Conservation (phyloP, 2,329 filamentous ascomycete genomes). For the Fusarium torreyae region DNA sequence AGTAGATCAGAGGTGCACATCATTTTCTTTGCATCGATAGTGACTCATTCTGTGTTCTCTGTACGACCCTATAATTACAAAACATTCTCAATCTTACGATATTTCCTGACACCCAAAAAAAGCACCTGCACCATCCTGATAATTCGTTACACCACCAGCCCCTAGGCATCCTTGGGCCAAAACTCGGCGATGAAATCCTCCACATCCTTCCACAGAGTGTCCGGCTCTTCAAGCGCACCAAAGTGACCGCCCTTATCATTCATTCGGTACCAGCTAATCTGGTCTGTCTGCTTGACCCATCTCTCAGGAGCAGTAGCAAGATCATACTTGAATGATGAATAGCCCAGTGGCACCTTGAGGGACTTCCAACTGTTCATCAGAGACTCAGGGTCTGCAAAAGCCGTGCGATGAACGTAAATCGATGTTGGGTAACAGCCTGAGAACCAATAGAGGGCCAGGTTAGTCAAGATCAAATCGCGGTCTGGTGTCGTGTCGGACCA, state of each 20-base stretch:
- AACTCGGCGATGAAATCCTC: slow-evolving; percentile 30
- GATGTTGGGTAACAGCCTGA: slow-evolving; percentile 21
- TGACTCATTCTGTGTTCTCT: too few species aligned
- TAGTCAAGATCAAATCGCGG: slow-evolving; percentile 21
- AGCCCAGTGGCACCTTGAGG: slow-evolving; percentile 2
- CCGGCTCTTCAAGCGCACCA: slow-evolving; percentile 34
- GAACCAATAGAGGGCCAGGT: slow-evolving; percentile 28
- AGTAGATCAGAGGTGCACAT: neutral
- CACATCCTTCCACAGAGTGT: slow-evolving; percentile 32
- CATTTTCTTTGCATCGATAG: neutral
- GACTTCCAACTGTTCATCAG: slow-evolving; percentile 21
- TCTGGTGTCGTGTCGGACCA: slow-evolving; percentile 21
- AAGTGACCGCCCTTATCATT: slow-evolving; percentile 37
- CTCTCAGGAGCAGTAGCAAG: slow-evolving; percentile 9
- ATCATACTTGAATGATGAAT: slow-evolving; percentile 26
- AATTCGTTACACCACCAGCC: neutral
- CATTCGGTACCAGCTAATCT: slow-evolving; percentile 30
- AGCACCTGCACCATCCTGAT: neutral
- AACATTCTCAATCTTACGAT: neutral
- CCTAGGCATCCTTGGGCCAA: neutral
- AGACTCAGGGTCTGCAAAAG: neutral
- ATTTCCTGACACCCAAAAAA: neutral
- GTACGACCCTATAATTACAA: too few species aligned
- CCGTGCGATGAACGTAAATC: slow-evolving; percentile 16
- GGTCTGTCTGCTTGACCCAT: slow-evolving; percentile 21